Evolutionary conservation across 257 asterid genomes (phyloP), one percentile per base, ranked within the genome.

Genomic region (Scutellaria barbata): DNA sequence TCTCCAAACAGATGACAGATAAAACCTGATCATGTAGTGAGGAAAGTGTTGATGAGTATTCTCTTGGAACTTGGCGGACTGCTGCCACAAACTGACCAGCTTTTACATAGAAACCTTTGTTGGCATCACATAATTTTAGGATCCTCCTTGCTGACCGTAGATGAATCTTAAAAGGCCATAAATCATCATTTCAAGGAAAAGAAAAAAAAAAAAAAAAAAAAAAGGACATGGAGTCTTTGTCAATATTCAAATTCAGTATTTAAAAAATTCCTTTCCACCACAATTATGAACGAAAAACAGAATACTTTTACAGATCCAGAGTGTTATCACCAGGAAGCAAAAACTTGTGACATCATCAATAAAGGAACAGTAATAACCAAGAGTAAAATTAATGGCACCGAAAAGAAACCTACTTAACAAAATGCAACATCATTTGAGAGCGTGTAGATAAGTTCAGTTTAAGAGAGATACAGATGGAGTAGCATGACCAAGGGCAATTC

Each of bases 21-120:
- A 12, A 51, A 79, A 92, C 98, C 90, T 94, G 90, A 84, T 94
- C 99, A 75, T 89, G 99, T 68, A 94, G 78, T 11, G 96, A 82
- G 5, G 99, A 85, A 65, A 94, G 95, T 50, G 88, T 83, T 48
- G 88, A 84, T 13, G 98, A 94, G 86, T 91, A 94, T 83, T 94
- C 97, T 63, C 76, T 85, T 8, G 97, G 97, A 54, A 89, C 92
- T 83, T 88, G 96, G 52, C 92, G 85, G 82, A 90, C 68, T 42
- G 96, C 87, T 47, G 97, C 92, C 60, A 83, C 90, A 82, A 89
- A 94, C 84, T 94, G 99, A 74, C 96, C 97, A 40, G 94, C 98
- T 86, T 93, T 93, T 61, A 93, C 94, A 75, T 93, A 93, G 81
- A 94, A 85, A 71, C 98, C 98, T 83, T 70, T 85, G 82, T 94